A percentile compares a stretch with the other conserved stretches of the same genome.
Evolutionary conservation across 805 yeast genomes (phyloP).

Genomic region (Yarrowia deformans): DNA sequence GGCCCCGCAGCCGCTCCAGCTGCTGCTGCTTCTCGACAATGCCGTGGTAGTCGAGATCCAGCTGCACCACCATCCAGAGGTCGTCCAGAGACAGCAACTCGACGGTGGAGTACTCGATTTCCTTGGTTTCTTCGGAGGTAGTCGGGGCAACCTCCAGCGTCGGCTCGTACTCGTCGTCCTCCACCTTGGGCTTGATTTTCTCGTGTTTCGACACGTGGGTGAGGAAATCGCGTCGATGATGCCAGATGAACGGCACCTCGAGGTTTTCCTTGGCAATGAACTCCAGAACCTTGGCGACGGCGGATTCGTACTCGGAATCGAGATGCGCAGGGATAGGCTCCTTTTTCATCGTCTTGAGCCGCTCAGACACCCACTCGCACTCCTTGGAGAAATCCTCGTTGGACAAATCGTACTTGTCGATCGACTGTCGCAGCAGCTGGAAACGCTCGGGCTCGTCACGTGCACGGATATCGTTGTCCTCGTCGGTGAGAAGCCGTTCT

Average conservation of each 20-base stretch:
- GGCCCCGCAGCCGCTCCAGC: constrained; percentile 52
- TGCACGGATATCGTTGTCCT: constrained; percentile 84
- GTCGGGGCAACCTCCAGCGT: neutral
- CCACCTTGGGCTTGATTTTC: constrained; percentile 34
- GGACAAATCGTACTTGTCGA: constrained; percentile 67
- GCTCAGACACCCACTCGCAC: constrained; percentile 74
- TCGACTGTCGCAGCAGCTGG: constrained; percentile 74
- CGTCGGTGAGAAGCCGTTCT: constrained; percentile 89
- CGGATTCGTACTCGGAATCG: constrained; percentile 58
- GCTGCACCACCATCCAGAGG: constrained; percentile 86
- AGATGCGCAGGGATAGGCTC: constrained; percentile 45
- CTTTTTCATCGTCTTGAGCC: constrained; percentile 47
- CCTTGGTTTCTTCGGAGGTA: constrained; percentile 46
- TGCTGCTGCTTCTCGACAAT: constrained; percentile 58
- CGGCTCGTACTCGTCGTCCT: constrained; percentile 37
- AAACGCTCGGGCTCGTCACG: constrained; percentile 92
- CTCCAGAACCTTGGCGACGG: constrained; percentile 74
- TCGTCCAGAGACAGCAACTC: constrained; percentile 69
- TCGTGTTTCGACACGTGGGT: constrained; percentile 57
- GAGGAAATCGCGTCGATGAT: constrained; percentile 90
- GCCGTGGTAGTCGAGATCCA: constrained; percentile 89
- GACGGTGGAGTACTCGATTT: constrained; percentile 49
- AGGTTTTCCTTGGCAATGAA: constrained; percentile 77
- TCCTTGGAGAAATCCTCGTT: constrained; percentile 75
- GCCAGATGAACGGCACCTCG: constrained; percentile 96